Evolutionary conservation across 176 grass and related monocot genomes (phyloP).

Genomic region (Elymus sibiricus): DNA sequence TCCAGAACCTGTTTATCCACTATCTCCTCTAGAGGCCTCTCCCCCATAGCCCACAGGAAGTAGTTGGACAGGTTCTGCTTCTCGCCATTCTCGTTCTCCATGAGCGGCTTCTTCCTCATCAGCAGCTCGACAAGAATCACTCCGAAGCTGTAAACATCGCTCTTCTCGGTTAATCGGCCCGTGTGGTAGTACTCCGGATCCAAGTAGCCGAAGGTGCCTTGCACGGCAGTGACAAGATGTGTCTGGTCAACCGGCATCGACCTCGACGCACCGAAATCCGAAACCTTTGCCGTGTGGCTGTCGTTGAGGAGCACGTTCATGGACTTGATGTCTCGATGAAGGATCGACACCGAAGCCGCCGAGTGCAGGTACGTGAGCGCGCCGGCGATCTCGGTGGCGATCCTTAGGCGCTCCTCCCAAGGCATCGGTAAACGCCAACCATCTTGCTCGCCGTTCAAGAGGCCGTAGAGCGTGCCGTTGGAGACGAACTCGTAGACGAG

Average conservation of each 20-base stretch:
- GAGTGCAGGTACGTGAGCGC: constrained; percentile 30
- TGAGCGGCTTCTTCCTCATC: constrained; percentile 21
- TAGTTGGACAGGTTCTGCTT: constrained; percentile 29
- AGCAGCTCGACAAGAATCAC: constrained; percentile 22
- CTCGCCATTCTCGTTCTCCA: background rate
- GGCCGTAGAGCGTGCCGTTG: constrained; percentile 25
- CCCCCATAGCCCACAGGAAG: background rate
- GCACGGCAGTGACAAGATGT: background rate
- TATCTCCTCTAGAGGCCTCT: background rate
- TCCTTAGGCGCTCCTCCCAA: constrained; percentile 19
- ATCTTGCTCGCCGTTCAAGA: background rate
- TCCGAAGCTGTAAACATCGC: constrained; percentile 28
- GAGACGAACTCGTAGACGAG: constrained; percentile 28
- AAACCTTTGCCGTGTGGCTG: constrained; percentile 7
- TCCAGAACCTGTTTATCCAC: background rate
- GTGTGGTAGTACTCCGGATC: constrained; percentile 36
- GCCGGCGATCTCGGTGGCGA: background rate
- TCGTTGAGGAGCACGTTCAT: constrained; percentile 32
- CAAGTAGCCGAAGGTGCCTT: constrained; percentile 16
- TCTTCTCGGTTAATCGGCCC: constrained; percentile 19
- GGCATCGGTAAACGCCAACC: background rate
- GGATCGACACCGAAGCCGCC: constrained; percentile 7
- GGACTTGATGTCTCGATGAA: constrained; percentile 30
- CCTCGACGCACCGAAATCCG: constrained; percentile 22
- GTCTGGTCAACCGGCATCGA: constrained; percentile 3